Base-by-base conservation (phyloP, 2,329 filamentous ascomycete genomes). In the Penicillium vulpinum region DNA sequence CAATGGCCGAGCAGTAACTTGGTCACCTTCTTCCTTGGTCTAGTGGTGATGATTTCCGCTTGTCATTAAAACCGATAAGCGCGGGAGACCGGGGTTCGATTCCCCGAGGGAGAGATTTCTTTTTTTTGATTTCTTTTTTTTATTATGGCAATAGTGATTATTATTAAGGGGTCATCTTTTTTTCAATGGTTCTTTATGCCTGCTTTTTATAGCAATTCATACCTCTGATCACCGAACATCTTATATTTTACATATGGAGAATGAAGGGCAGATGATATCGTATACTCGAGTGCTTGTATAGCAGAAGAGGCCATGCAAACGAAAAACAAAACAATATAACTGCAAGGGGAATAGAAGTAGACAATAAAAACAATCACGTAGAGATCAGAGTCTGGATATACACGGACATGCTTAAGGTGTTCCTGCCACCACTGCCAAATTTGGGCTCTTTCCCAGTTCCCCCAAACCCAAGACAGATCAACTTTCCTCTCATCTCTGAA, bases 81-180 rank as follows among this genome's bases (percentile, higher is more conserved):
- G 67, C 68, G 68, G 68, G 68, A 69, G 68, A 70, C 68, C 68
- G 67, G 68, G 68, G 68, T 70, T 70, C 68, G 66, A 71, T 69
- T 70, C 65, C 67, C 67, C 67, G 66, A 69, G 65, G 63, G 65
- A 69, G 64, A 68, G 64, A 47, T 61, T 51, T 44, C 43, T 61
- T 64, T 64, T 61, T 40, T 48, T 15, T 24, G 5, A 2, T 8
- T 33, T 39, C 6, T 0, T 9, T 13, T 16, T 8, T 29, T 40
- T 9, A 9, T 15, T 8, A 11, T 26, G 6, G 9, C n/a, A n/a
- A n/a, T 15, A 31, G 29, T 13, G 29, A 13, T 31, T n/a, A n/a
- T n/a, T n/a, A n/a, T n/a, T n/a, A n/a, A n/a, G n/a, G n/a, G n/a
- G n/a, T n/a, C n/a, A n/a, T n/a, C n/a, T n/a, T n/a, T n/a, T n/a